These are phyloP conservation scores for Kuraishia capsulata DNA, from an alignment of 805 yeast species.

Conservation along the genomic window DNA sequence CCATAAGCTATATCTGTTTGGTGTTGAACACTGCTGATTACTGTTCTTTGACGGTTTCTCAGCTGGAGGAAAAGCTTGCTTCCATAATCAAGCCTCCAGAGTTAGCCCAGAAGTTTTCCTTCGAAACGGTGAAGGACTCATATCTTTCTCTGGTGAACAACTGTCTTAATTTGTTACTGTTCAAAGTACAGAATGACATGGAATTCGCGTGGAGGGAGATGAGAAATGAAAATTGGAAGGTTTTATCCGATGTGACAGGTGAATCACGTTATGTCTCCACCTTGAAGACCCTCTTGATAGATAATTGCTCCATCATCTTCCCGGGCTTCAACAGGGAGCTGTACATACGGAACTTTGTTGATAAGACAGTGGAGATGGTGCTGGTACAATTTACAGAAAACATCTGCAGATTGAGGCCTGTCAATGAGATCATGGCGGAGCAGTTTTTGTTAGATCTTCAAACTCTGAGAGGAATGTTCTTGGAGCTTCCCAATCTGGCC, in stretches of 20 bases:
- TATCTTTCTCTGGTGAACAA: constrained; percentile 51
- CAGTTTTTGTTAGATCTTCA: constrained; percentile 72
- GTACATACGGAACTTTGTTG: constrained; percentile 66
- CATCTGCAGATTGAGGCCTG: constrained; percentile 56
- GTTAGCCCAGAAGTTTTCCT: constrained; percentile 31
- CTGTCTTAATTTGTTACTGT: constrained; percentile 45
- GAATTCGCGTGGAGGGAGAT: constrained; percentile 80
- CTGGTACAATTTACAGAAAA: constrained; percentile 46
- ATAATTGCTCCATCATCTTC: constrained; percentile 37
- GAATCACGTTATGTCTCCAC: constrained; percentile 64
- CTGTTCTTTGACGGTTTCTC: constrained; percentile 68
- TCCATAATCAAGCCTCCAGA: constrained; percentile 26
- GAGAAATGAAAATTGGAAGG: constrained; percentile 66
- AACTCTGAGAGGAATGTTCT: constrained; percentile 46
- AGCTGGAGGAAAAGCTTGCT: constrained; percentile 55
- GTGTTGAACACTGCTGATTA: constrained; percentile 86
- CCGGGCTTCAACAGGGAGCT: constrained; percentile 59
- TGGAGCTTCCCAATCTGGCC: constrained; percentile 36
- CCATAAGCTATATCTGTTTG: constrained; percentile 57
- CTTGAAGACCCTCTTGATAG: constrained; percentile 36
- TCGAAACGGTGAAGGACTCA: constrained; percentile 46
- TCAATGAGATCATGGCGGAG: constrained; percentile 64
- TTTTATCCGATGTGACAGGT: constrained; percentile 54
- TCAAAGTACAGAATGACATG: constrained; percentile 50
- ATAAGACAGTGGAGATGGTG: constrained; percentile 61